Conservation (phyloP, 1,139 yeast genomes). For the Taphrina pruni region DNA sequence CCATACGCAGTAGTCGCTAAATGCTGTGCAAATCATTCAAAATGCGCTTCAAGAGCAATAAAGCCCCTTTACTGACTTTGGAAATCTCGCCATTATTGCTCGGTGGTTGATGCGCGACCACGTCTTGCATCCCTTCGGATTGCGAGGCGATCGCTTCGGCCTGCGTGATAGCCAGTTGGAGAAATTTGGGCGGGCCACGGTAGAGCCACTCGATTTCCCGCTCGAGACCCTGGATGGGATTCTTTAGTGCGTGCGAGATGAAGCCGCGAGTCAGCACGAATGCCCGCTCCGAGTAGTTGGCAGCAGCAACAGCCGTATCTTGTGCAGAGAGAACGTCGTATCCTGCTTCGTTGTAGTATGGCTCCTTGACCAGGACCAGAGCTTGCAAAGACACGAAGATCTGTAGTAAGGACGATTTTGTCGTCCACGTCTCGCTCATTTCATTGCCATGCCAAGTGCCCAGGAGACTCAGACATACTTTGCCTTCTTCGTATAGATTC, state of each 20-base stretch:
- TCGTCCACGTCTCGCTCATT: constrained; percentile 44
- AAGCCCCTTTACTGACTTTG: constrained; percentile 14
- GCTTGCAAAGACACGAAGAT: constrained; percentile 45
- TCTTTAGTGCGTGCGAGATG: constrained; percentile 42
- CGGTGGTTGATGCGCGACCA: too few species aligned
- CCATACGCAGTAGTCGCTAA: background rate
- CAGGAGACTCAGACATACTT: constrained; percentile 45
- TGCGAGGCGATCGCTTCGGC: constrained; percentile 8
- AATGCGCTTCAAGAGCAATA: constrained; percentile 12
- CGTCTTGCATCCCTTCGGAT: background rate
- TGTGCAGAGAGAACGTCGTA: constrained; percentile 44
- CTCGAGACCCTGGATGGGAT: constrained; percentile 42
- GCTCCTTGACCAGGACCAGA: constrained; percentile 45
- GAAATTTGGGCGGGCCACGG: constrained; percentile 13
- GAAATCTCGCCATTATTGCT: background rate
- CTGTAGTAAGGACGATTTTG: constrained; percentile 44
- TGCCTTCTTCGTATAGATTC: constrained; percentile 46
- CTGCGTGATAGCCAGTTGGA: constrained; percentile 1
- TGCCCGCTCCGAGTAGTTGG: constrained; percentile 44
- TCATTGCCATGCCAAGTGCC: constrained; percentile 47
- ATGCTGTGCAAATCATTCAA: constrained; percentile 21
- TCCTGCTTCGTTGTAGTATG: constrained; percentile 47
- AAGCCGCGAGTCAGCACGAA: constrained; percentile 45
- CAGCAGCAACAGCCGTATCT: constrained; percentile 43
- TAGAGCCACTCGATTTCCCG: constrained; percentile 41